Evolutionary conservation across 768 basidiomycete species (phyloP), one percentile per base, ranked within the genome.

Genomic region (Suillus subaureus): DNA sequence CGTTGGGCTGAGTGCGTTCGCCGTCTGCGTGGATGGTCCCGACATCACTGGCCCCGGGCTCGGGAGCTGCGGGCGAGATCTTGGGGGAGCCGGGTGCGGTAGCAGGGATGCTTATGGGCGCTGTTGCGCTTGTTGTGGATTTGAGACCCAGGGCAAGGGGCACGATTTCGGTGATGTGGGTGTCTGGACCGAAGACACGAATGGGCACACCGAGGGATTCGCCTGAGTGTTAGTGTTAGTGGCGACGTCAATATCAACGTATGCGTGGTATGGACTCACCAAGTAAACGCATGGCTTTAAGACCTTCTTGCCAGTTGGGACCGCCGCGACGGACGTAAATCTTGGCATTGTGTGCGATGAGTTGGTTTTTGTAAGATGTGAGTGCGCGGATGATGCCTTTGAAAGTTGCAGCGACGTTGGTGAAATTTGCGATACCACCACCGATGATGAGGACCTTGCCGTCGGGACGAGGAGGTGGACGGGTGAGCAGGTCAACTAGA

Each of bases 401-500:
- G 91, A 98, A 99, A 66, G 97, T 99, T 18, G 97, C 91, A 39
- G 97, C 97, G 71, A 99, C 96, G 77, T 99, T 98, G 77, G 96
- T 98, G 83, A 99, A 99, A 88, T 99, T 99, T 83, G 97, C 97
- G 68, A 97, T 97, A 82, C 97, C 97, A 80, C 97, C 97, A 79
- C 97, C 97, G 70, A 99, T 97, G 86, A 99, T 98, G 79, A 99
- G 91, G 77, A 99, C 88, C 82, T 99, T 99, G 84, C 97, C 97
- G 58, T 97, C 82, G 61, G 90, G 83, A 71, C 87, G 84, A 57
- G 92, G 89, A 28, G 84, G 80, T 55, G 96, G 96, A 65, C 96
- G 95, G 49, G 94, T 97, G 78, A 99, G 94, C 68, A 99, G 83
- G 78, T 98, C 96, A 75, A 99, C 92, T 88, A 55, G 35, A 55